Evolutionary conservation across 1,139 yeast genomes (phyloP), one percentile per base, ranked within the genome.

Genomic region (Candida smagusa): DNA sequence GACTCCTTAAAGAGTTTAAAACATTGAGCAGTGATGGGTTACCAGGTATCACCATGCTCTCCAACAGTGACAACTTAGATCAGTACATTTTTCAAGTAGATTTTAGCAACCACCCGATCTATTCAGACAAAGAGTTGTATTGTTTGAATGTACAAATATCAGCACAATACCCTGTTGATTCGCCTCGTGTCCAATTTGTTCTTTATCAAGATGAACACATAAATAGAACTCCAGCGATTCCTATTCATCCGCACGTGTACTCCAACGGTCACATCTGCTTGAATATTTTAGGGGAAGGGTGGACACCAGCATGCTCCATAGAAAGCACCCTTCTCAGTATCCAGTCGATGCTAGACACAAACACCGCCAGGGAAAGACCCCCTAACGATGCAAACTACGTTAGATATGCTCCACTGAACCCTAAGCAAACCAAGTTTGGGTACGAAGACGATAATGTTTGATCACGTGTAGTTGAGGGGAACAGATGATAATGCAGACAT

Each of bases 241-340:
- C 90, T 0, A 46, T 79, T 2, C 89, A 84, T 51, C 90, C 90
- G 0, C 90, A 84, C 51, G 68, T 84, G 2, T 84, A 84, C 52
- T 72, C 82, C 29, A 83, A 83, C 49, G 92, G 90, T 1, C 89
- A 83, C 50, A 82, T 83, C 11, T 84, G 92, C 53, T 62, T 81
- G 22, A 77, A 79, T 52, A 54, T 78, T 6, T 58, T 84, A 22
- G 88, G 85, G 1, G 72, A 74, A 6, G 85, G 76, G 33, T 84
- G 92, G 92, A 72, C 87, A 0, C 90, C 90, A 0, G 81, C 82
- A 0, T 82, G 83, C 43, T 69, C 79, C 1, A 64, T 82, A 3
- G 70, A 70, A 33, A 65, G 79, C 6, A 65, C 81, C 0, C 58
- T 79, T 16, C 46, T 84, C 13, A 79, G 87, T 22, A 56, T 84